A percentile compares a stretch with the other conserved stretches of the same genome.
phyloP scores from a whole-genome alignment of 306 rosid species.

The Casuarina equisetifolia region DNA sequence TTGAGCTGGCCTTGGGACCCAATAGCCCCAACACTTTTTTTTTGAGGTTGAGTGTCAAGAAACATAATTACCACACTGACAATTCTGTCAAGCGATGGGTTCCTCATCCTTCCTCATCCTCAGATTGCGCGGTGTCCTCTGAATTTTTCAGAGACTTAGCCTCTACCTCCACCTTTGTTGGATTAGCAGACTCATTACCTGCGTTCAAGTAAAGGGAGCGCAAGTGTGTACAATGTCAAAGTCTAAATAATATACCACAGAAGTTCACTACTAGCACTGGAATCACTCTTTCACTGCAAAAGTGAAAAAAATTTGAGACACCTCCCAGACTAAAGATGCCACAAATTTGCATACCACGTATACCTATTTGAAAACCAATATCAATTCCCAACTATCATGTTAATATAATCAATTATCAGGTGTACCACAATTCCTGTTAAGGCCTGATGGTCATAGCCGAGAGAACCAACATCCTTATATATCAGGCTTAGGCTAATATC shows the following conservation, averaged over 20 bases:
- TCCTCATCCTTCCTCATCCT: slow-evolving; percentile 60
- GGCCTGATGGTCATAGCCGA: background rate
- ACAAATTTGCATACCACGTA: background rate
- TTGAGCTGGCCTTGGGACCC: no score
- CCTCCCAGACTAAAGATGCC: background rate
- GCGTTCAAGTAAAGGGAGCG: background rate
- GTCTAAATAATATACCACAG: background rate
- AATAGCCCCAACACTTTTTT: no score
- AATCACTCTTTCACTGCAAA: background rate
- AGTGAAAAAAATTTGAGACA: background rate
- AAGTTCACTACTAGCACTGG: background rate
- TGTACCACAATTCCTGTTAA: background rate
- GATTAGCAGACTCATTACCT: slow-evolving; percentile 25
- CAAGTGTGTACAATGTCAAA: background rate
- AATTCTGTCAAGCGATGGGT: slow-evolving; percentile 23
- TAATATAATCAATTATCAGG: background rate
- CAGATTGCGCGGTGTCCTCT: slow-evolving; percentile 31
- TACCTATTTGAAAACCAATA: background rate
- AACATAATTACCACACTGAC: slow-evolving; percentile 50
- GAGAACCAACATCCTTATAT: background rate
- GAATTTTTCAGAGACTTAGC: slow-evolving; percentile 45
- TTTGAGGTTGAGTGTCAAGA: slow-evolving; percentile 7
- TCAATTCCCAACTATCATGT: background rate
- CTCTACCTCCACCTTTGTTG: slow-evolving; percentile 39
- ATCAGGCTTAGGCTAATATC: background rate